Conservation (phyloP, 2,329 filamentous ascomycete species). For the Colletotrichum sp. region DNA sequence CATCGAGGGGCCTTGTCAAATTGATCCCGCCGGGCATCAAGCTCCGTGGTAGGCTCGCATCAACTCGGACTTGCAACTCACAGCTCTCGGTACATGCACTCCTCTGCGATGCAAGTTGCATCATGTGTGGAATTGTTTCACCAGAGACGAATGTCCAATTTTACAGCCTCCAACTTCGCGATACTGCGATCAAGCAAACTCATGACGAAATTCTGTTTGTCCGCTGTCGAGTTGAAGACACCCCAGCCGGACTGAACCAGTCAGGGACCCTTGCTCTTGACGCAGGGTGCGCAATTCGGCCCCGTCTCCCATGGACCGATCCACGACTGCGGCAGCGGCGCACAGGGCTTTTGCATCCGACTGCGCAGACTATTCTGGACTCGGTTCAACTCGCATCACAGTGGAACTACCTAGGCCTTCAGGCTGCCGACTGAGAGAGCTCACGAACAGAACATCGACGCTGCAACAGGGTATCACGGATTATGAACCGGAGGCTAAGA, state of each 20-base stretch:
- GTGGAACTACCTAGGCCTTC: neutral
- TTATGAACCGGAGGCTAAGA: neutral
- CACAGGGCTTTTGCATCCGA: constrained; percentile 10
- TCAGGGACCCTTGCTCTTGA: neutral
- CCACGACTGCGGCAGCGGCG: constrained; percentile 10
- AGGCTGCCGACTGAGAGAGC: neutral
- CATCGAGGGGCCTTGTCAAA: neutral
- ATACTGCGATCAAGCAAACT: constrained; percentile 2
- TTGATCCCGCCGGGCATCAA: neutral
- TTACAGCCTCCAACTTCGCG: neutral
- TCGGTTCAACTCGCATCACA: constrained; percentile 6
- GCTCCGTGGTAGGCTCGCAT: constrained; percentile 1
- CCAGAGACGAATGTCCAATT: neutral
- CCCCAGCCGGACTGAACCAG: neutral
- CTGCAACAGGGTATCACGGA: neutral
- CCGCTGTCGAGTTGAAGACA: neutral
- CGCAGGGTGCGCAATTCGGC: constrained; percentile 7
- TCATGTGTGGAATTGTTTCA: neutral
- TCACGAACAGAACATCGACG: neutral
- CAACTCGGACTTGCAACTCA: neutral
- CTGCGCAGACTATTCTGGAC: constrained; percentile 10
- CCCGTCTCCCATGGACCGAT: neutral
- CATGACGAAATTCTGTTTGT: constrained; percentile 21
- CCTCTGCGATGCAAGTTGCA: neutral
- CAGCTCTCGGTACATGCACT: neutral